phyloP scores from a whole-genome alignment of 371 early-diverging fungal species.

The Saksenaea oblongispora region DNA sequence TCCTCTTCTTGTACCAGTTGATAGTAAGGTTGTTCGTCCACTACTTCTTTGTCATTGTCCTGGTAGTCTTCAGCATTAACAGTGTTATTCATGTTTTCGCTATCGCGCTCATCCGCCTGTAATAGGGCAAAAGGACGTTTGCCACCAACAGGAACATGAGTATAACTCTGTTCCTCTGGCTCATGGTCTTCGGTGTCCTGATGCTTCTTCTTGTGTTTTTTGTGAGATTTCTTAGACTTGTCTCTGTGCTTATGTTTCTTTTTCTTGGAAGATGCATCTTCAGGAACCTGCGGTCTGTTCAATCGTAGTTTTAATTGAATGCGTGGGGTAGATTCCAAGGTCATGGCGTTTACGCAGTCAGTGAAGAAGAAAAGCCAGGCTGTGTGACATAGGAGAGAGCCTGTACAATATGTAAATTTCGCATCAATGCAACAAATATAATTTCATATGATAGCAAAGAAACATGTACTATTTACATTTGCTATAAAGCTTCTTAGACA shows the following conservation, averaged over 20 bases:
- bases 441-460: background rate
- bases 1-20: constrained; percentile 2
- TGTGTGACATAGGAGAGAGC: background rate
- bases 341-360: background rate
- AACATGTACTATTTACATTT: no score
- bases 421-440: background rate
- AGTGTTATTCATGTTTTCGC: background rate
- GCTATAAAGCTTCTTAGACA: no score
- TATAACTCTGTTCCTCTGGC: background rate
- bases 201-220: constrained; percentile 36
- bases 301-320: constrained; percentile 39
- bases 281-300: constrained; percentile 21
- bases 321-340: constrained; percentile 8
- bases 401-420: background rate
- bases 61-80: background rate
- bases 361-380: background rate
- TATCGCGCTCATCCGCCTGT: constrained; percentile 21
- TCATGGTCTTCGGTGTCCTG: constrained; percentile 16
- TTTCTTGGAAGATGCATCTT: constrained; percentile 19
- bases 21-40: background rate
- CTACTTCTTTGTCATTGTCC: constrained; percentile 15
- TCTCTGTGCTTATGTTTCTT: constrained; percentile 38
- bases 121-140: constrained; percentile 30
- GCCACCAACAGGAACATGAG: constrained; percentile 22
- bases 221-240: constrained; percentile 28